A percentile compares a stretch with the other conserved stretches of the same genome.
These are phyloP conservation scores for Nidularia sp. DNA, from an alignment of 768 basidiomycete species.

Conservation along the genomic window DNA sequence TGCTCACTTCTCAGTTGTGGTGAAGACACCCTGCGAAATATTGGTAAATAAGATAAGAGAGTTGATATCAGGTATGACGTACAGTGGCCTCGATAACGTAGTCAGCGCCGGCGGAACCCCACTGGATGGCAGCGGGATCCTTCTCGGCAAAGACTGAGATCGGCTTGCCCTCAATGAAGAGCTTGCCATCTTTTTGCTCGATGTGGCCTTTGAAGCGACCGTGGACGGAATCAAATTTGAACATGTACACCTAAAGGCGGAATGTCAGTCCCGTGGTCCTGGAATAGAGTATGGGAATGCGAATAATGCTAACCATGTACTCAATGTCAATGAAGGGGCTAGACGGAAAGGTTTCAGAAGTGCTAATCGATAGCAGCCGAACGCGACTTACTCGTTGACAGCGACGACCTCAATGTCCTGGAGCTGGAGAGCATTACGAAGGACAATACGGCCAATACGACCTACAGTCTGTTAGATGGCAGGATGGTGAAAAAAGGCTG, in stretches of 20 bases:
- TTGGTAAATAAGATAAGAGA: slow-evolving; percentile 9
- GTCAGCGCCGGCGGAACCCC: slow-evolving; percentile 77
- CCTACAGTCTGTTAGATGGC: slow-evolving; percentile 41
- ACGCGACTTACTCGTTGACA: slow-evolving; percentile 78
- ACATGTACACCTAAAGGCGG: slow-evolving; percentile 85
- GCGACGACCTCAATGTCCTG: slow-evolving; percentile 83
- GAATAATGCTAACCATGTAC: slow-evolving; percentile 76
- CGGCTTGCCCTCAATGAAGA: slow-evolving; percentile 74
- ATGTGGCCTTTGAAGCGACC: slow-evolving; percentile 87
- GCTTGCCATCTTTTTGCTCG: slow-evolving; percentile 83
- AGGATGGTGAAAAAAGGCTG: not conserved
- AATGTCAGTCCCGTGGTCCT: not conserved
- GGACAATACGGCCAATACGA: slow-evolving; percentile 98
- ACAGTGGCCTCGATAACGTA: slow-evolving; percentile 97
- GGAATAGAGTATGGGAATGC: no score
- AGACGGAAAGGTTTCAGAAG: slow-evolving; percentile 2
- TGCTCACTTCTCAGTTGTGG: slow-evolving; percentile 81
- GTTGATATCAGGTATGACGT: slow-evolving; percentile 19
- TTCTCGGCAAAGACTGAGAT: slow-evolving; percentile 81
- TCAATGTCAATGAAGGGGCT: slow-evolving; percentile 97
- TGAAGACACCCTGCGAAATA: slow-evolving; percentile 87
- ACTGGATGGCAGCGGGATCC: slow-evolving; percentile 82
- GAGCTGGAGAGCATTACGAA: slow-evolving; percentile 85
- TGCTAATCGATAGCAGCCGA: not conserved
- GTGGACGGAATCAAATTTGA: slow-evolving; percentile 95